Evolutionary conservation across 345 rosid genomes (phyloP).

Genomic region (Gynandropsis gynandra): DNA sequence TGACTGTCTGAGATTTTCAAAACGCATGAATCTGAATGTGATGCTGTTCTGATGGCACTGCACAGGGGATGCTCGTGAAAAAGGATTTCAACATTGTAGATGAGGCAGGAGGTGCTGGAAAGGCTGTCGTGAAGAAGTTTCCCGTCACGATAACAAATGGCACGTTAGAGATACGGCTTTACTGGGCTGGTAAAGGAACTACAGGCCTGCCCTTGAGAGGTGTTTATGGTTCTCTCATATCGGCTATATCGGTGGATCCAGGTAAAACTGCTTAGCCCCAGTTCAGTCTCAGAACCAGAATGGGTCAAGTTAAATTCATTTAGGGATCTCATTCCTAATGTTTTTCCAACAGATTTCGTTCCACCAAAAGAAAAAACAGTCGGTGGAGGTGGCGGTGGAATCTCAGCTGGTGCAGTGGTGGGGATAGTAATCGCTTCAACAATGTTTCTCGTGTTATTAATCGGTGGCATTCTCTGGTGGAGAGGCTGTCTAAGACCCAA

Average conservation of each 20-base stretch:
- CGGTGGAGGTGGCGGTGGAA: slow-evolving; percentile 17
- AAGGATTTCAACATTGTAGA: slow-evolving; percentile 50
- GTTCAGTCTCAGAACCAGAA: neutral
- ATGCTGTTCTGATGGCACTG: neutral
- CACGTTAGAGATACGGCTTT: slow-evolving; percentile 46
- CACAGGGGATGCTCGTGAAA: slow-evolving; percentile 42
- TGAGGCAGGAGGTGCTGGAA: slow-evolving; percentile 46
- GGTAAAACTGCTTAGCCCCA: slow-evolving; percentile 23
- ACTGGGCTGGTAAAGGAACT: slow-evolving; percentile 70
- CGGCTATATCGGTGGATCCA: slow-evolving; percentile 44
- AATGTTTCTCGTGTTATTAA: slow-evolving; percentile 25
- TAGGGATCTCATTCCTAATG: slow-evolving; percentile 7
- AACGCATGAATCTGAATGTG: neutral
- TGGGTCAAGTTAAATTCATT: neutral
- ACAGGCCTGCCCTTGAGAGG: slow-evolving; percentile 31
- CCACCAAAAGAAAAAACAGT: slow-evolving; percentile 23
- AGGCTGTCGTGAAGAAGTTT: slow-evolving; percentile 23
- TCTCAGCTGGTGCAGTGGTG: slow-evolving; percentile 22
- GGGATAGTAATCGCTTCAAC: slow-evolving; percentile 30
- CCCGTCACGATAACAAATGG: slow-evolving; percentile 19
- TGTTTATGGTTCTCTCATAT: slow-evolving; percentile 54
- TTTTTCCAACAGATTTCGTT: slow-evolving; percentile 21
- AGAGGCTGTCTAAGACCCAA: slow-evolving; percentile 34
- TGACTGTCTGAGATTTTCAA: neutral
- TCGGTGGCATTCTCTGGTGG: slow-evolving; percentile 45